Conservation (phyloP, 305 asterid species). For the Caryopteris hybrid region DNA sequence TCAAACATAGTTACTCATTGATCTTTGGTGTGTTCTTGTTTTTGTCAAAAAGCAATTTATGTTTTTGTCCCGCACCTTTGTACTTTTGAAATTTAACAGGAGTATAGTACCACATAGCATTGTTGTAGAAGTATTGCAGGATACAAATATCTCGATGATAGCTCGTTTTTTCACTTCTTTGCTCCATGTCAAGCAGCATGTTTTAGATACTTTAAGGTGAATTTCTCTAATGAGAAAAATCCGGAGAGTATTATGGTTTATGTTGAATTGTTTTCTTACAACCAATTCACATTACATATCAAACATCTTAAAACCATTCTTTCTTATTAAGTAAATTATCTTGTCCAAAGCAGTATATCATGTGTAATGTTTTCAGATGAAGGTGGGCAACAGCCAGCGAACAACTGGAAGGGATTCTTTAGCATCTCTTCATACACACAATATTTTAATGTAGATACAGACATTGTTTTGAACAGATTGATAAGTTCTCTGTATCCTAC, state of each 20-base stretch:
- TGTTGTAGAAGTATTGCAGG: not conserved
- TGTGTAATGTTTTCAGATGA: constrained; percentile 46
- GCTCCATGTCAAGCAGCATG: not conserved
- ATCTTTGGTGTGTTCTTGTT: not conserved
- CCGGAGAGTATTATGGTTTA: not conserved
- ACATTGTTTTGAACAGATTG: constrained; percentile 75
- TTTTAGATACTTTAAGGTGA: not conserved
- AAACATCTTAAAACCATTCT: not conserved
- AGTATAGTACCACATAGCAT: not conserved
- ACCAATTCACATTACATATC: not conserved
- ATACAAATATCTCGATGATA: not conserved
- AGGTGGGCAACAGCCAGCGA: constrained; percentile 57
- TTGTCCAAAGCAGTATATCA: constrained; percentile 9
- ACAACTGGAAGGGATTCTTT: constrained; percentile 71
- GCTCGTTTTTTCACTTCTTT: not conserved
- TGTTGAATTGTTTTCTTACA: not conserved
- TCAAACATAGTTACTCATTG: not conserved
- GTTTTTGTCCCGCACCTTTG: not conserved
- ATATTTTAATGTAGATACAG: constrained; percentile 88
- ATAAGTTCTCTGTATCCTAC: constrained; percentile 73
- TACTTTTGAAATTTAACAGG: not conserved
- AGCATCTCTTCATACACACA: constrained; percentile 78
- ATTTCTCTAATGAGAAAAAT: not conserved
- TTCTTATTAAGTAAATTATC: not conserved
- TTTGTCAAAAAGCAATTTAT: not conserved